phyloP scores from a whole-genome alignment of 257 asterid species.

The Solanum lycopersicoides region DNA sequence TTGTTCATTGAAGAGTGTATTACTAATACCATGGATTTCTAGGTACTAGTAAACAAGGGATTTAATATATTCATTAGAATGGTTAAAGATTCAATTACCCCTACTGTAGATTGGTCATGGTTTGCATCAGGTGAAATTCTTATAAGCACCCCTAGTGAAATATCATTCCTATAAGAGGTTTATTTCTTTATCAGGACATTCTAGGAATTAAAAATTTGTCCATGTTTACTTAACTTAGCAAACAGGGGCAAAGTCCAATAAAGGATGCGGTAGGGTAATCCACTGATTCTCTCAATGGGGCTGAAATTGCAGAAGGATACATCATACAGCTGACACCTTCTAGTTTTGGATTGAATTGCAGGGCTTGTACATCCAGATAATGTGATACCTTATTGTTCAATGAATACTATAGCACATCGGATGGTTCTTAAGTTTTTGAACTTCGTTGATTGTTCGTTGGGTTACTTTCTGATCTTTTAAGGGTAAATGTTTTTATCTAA shows the following conservation, averaged over 20 bases:
- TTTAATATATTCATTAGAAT: too few relatives aligned
- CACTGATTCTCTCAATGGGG: neutral
- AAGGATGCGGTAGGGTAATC: neutral
- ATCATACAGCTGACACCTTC: neutral
- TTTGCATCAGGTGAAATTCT: too few relatives aligned
- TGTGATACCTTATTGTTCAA: neutral
- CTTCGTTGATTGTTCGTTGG: neutral
- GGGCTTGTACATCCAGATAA: neutral
- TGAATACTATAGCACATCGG: neutral
- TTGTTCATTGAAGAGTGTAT: too few relatives aligned
- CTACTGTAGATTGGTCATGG: too few relatives aligned
- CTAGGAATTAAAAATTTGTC: neutral
- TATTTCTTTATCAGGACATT: neutral
- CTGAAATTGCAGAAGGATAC: neutral
- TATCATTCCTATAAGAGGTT: neutral
- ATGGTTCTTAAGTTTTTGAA: neutral
- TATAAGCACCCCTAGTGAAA: too few relatives aligned
- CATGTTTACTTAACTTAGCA: neutral
- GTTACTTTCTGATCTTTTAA: neutral
- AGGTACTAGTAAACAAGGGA: too few relatives aligned
- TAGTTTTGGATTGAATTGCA: neutral
- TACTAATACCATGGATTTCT: too few relatives aligned
- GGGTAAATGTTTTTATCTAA: neutral
- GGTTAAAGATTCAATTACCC: too few relatives aligned
- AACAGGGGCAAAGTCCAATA: neutral